Evolutionary conservation across 1,284 basidiomycete species (phyloP).

Genomic region (Malassezia pachydermatis): DNA sequence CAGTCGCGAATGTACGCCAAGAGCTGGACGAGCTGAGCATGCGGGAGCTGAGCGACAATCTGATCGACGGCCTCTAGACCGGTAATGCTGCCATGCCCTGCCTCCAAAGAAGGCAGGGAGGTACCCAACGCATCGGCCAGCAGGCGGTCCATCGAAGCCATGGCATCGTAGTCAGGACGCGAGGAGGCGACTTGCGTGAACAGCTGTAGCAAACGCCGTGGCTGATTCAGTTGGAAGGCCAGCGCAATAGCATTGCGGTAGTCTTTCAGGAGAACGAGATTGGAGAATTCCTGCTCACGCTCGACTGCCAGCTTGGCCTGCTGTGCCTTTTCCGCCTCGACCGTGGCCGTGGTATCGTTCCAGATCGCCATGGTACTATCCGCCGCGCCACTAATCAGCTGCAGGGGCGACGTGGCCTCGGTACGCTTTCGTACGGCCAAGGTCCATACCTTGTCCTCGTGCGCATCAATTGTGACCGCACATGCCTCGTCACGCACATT

Average conservation of each 20-base stretch:
- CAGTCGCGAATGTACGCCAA: conserved; percentile 76
- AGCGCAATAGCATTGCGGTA: conserved; percentile 82
- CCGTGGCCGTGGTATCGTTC: conserved; percentile 77
- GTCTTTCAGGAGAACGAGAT: conserved; percentile 76
- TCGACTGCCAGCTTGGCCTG: conserved; percentile 26
- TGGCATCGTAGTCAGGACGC: conserved; percentile 24
- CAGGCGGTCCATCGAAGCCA: conserved; percentile 16
- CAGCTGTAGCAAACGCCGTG: conserved; percentile 70
- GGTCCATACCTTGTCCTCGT: conserved; percentile 89
- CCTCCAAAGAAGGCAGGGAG: not conserved
- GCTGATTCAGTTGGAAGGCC: conserved; percentile 83
- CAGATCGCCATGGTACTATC: conserved; percentile 89
- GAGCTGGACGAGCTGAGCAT: conserved; percentile 67
- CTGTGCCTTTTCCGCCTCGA: conserved; percentile 55
- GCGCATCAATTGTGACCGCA: conserved; percentile 76
- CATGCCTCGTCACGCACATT: conserved; percentile 76
- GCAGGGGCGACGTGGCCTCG: conserved; percentile 50
- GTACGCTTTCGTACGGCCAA: conserved; percentile 67
- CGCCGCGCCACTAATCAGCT: conserved; percentile 76
- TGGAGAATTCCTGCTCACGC: conserved; percentile 84
- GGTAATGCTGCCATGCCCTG: conserved; percentile 31
- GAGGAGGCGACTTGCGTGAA: conserved; percentile 53
- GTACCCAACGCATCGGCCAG: conserved; percentile 16
- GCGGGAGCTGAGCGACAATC: conserved; percentile 63
- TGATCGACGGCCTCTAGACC: conserved; percentile 44